Evolutionary conservation across 805 yeast genomes (phyloP), one percentile per base, ranked within the genome.

Genomic region (Ogataea allantospora): DNA sequence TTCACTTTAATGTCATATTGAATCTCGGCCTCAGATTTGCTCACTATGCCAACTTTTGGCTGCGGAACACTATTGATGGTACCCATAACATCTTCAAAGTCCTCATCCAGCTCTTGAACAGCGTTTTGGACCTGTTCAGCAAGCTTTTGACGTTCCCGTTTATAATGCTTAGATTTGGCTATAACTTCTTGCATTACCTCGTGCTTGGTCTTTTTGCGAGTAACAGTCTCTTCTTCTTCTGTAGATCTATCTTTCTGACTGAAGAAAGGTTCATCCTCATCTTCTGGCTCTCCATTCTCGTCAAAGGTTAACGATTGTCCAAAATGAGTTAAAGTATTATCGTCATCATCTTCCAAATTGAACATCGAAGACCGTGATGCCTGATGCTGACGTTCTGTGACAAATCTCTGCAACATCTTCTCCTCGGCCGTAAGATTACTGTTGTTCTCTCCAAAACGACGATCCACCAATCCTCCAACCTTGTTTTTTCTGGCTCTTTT

Each of bases 391-490:
- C 85, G 74, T 66, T 91, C 98, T 40, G 82, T 78, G 4, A 96
- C 86, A 67, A 88, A 93, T 67, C 99, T 80, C 57, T 84, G 96
- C 64, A 93, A 75, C 96, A 88, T 88, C 61, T 84, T 87, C 50
- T 93, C 96, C 62, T 93, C 98, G 9, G 80, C 80, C n/a, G 83
- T 75, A 68, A 93, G 55, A 32, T 68, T 61, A 6, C 68, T 60
- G 60, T 87, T 82, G 47, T 76, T 75, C 57, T 93, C 99, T 58
- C 99, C 99, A 61, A 93, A 91, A 64, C 96, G 78, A 49, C 88
- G 74, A 67, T 93, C 99, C 2, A 78, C 60, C 10, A 93, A 55
- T 2, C 86, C 87, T 35, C 97, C 96, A 25, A 71, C 78, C 58
- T 75, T 84, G 49, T 86, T 84, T 53, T 80, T 78, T 34, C 70